Conservation (phyloP, 768 basidiomycete genomes). For the Trametes punicea region DNA sequence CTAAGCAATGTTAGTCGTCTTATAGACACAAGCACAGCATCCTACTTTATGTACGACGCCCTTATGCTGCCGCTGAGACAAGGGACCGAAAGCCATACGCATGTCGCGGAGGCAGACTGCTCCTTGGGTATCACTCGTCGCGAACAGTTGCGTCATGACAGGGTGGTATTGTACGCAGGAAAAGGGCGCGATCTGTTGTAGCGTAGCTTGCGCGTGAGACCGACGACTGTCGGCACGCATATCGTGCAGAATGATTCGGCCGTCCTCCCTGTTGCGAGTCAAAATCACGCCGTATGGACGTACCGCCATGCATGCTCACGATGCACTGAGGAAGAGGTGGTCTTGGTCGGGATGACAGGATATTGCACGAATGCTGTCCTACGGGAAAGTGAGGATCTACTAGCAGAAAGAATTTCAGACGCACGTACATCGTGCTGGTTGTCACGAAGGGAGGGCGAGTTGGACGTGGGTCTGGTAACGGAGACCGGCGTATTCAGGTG, state of each 20-base stretch:
- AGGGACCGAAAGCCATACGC: constrained; percentile 70
- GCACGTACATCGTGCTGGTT: constrained; percentile 25
- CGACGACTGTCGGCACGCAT: constrained; percentile 37
- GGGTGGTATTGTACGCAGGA: constrained; percentile 70
- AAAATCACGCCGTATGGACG: too few species aligned
- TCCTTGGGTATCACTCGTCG: constrained; percentile 58
- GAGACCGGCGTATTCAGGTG: neutral
- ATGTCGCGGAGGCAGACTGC: constrained; percentile 64
- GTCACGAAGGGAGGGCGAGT: constrained; percentile 7
- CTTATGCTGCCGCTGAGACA: constrained; percentile 38
- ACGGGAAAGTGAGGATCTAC: neutral
- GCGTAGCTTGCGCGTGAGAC: constrained; percentile 43
- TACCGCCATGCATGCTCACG: constrained; percentile 38
- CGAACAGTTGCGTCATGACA: constrained; percentile 62
- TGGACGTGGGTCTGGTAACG: neutral
- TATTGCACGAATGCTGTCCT: constrained; percentile 67
- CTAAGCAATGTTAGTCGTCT: constrained; percentile 27
- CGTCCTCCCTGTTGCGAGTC: constrained; percentile 73
- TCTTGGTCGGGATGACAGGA: constrained; percentile 67
- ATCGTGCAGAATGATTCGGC: constrained; percentile 62
- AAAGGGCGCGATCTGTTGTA: constrained; percentile 55
- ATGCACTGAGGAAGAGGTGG: constrained; percentile 65
- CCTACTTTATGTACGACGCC: constrained; percentile 57
- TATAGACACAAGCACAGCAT: neutral
- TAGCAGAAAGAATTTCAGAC: neutral